Conservation (phyloP, 768 basidiomycete genomes). For the Fibroporia radiculosa region DNA sequence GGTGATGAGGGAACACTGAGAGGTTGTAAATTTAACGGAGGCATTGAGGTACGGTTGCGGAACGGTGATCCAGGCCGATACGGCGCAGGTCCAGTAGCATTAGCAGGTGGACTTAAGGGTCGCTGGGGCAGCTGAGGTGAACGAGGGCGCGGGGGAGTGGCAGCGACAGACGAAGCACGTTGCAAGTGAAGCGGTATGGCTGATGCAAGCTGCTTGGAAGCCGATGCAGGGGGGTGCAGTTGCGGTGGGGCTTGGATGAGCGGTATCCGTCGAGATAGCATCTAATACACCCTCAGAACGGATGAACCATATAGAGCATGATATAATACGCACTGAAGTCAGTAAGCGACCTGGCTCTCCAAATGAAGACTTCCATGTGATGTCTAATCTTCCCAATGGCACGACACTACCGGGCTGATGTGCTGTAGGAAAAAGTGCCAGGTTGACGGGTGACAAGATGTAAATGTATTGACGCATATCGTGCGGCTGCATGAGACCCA, state of each 20-base stretch:
- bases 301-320: neutral
- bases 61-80: conserved; percentile 37
- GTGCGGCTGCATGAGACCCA: conserved; percentile 73
- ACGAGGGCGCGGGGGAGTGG: conserved; percentile 42
- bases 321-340: conserved; percentile 59
- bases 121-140: conserved; percentile 49
- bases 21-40: conserved; percentile 15
- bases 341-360: conserved; percentile 83
- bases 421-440: conserved; percentile 36
- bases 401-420: conserved; percentile 65
- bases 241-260: conserved; percentile 31
- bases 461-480: conserved; percentile 87
- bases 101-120: conserved; percentile 47
- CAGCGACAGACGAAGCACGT: conserved; percentile 32
- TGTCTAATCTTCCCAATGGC: conserved; percentile 80
- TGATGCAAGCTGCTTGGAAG: conserved; percentile 43
- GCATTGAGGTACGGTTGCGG: conserved; percentile 23
- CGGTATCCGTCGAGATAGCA: conserved; percentile 77
- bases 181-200: conserved; percentile 77
- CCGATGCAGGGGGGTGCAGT: conserved; percentile 18
- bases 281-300: conserved; percentile 23
- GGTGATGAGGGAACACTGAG: conserved; percentile 17
- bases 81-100: conserved; percentile 29
- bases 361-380: conserved; percentile 79
- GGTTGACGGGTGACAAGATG: conserved; percentile 50